Base-by-base conservation (phyloP, 2,329 filamentous ascomycete genomes). In the Penicillium thymicola region DNA sequence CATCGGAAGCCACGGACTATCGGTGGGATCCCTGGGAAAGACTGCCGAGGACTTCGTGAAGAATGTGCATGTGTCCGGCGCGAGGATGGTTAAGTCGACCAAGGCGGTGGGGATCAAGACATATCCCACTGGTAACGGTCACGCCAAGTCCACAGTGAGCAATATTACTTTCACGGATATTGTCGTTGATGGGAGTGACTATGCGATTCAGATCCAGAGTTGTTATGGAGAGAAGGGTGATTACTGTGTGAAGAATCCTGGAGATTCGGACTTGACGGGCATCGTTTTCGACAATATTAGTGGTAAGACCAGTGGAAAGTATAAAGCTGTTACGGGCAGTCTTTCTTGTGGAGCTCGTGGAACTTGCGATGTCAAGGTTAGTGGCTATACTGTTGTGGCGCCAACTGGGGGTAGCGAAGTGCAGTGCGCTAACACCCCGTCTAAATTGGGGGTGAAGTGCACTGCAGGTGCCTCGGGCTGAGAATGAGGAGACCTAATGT, bases 91-190 rank as follows among this genome's bases (percentile, higher is more conserved):
- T 27, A 64, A 69, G 23, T 77, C 71, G 2, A 74, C 72, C 30
- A 80, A 80, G 57, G 78, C 78, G 1, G 75, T 70, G 0, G 78
- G 78, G 0, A 79, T 81, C 61, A 81, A 80, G 62, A 67, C 75
- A 2, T 79, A 79, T 55, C 76, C 76, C 0, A 69, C 67, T 14
- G 75, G 76, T 2, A 62, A 63, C 2, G 57, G 52, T 5, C 70
- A 79, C 55, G 74, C 75, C 13, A 59, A 65, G 0, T 73, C 76
- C 0, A 70, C 70, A 0, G 75, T 79, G 23, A 66, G 60, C 3
- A 80, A 80, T 56, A 73, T 79, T 23, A 79, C 76, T 0, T 79
- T 68, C 53, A 66, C 69, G 5, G 69, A 66, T 18, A 66, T 80
- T 18, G 70, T 66, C 0, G 71, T 78, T 6, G 59, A 72, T 1